phyloP scores from a whole-genome alignment of 2,329 filamentous ascomycete species.

The Aspergillus vadensis region DNA sequence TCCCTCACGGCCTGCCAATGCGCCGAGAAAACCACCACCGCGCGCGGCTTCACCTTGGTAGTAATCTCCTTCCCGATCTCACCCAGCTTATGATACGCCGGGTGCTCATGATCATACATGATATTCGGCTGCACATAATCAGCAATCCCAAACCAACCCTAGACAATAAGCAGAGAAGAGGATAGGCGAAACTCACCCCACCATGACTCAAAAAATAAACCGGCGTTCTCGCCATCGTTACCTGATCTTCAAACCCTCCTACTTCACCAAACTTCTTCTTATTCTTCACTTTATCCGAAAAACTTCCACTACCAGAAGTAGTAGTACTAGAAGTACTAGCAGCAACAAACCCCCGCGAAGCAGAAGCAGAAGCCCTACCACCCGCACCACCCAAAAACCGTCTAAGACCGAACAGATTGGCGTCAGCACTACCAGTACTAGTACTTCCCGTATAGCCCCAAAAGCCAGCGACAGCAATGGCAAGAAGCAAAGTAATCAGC shows the following conservation, averaged over 20 bases:
- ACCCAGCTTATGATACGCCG: constrained; percentile 66
- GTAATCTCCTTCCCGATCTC: constrained; percentile 71
- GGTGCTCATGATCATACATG: constrained; percentile 69
- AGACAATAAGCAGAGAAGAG: not conserved
- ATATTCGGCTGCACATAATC: constrained; percentile 54
- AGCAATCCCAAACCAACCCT: not conserved
- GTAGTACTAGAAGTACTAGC: not conserved
- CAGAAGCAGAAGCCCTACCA: not conserved
- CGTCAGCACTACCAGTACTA: not conserved
- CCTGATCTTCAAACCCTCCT: constrained; percentile 19
- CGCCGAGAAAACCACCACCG: constrained; percentile 74
- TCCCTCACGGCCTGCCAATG: constrained; percentile 68
- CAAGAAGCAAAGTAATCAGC: not conserved
- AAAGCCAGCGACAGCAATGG: not conserved
- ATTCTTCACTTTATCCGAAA: not conserved
- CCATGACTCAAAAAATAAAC: constrained; percentile 57
- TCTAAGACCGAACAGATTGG: constrained; percentile 32
- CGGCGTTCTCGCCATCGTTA: constrained; percentile 42
- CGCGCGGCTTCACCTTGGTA: constrained; percentile 67
- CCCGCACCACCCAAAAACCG: constrained; percentile 21
- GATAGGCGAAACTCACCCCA: constrained; percentile 36
- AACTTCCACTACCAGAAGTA: not conserved
- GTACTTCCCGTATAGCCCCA: not conserved
- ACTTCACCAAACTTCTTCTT: not conserved
- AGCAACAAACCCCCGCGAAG: not conserved